Conservation (phyloP, 2,329 filamentous ascomycete genomes). For the Cercospora sp. region DNA sequence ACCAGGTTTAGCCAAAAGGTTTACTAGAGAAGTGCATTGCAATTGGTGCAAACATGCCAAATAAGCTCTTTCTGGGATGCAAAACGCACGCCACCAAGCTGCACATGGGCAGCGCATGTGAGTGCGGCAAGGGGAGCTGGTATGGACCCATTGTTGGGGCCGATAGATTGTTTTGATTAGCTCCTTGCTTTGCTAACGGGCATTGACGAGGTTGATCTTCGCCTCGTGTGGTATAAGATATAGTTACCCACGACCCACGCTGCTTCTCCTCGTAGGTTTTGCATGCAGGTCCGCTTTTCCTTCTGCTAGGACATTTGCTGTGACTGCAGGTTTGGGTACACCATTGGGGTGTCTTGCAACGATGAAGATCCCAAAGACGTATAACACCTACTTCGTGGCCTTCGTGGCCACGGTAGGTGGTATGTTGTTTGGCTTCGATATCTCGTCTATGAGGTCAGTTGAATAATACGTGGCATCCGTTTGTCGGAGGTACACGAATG, state of each 20-base stretch:
- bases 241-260: not conserved
- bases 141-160: not conserved
- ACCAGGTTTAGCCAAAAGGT: not conserved
- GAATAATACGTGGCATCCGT: not conserved
- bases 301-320: not conserved
- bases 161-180: not conserved
- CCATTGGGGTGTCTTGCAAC: not conserved
- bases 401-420: slow-evolving; percentile 55
- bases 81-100: not conserved
- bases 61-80: not conserved
- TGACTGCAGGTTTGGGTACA: not conserved
- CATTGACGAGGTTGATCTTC: not conserved
- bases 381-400: slow-evolving; percentile 57
- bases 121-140: not conserved
- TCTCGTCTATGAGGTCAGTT: slow-evolving; percentile 13
- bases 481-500: not conserved
- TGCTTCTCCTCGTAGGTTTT: not conserved
- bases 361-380: slow-evolving; percentile 49
- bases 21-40: not conserved
- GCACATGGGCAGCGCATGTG: not conserved
- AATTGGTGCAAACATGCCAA: not conserved
- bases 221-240: not conserved
- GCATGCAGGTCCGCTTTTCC: not conserved
- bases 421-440: slow-evolving; percentile 56
- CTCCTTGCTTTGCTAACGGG: not conserved